These are phyloP conservation scores for Tricholoma furcatifolium DNA, from an alignment of 768 basidiomycete genomes.

Conservation along the genomic window DNA sequence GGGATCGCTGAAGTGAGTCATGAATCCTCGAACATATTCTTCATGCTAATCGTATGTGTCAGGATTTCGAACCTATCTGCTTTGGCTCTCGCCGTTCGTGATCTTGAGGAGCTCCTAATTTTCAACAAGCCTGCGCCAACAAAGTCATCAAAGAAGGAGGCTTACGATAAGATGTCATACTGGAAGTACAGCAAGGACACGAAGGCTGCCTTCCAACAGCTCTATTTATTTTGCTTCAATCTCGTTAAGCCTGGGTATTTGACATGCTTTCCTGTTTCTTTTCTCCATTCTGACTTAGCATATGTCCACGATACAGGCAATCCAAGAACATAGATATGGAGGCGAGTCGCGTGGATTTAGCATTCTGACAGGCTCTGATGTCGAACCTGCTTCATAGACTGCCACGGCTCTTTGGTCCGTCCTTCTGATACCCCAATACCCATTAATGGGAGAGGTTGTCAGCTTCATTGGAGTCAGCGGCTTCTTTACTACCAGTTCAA, in stretches of 20 bases:
- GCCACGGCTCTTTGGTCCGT: constrained; percentile 78
- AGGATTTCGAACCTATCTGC: constrained; percentile 45
- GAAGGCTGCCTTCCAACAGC: constrained; percentile 53
- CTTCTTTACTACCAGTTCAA: constrained; percentile 1
- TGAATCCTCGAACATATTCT: not conserved
- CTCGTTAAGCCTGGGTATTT: constrained; percentile 61
- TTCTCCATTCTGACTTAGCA: not conserved
- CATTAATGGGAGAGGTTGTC: constrained; percentile 62
- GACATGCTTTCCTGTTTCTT: not conserved
- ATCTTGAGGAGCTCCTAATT: constrained; percentile 66
- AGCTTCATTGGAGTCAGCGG: constrained; percentile 61
- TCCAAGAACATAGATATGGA: constrained; percentile 82
- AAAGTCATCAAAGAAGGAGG: constrained; percentile 39
- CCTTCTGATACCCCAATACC: constrained; percentile 63
- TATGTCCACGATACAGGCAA: constrained; percentile 38
- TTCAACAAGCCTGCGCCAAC: constrained; percentile 41
- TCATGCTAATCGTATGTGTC: not conserved
- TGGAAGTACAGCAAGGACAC: constrained; percentile 46
- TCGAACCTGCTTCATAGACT: constrained; percentile 39
- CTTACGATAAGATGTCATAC: constrained; percentile 57
- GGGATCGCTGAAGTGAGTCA: constrained; percentile 33
- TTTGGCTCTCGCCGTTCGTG: constrained; percentile 50
- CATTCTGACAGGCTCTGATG: not conserved
- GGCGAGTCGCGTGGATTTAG: constrained; percentile 36
- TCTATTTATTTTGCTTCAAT: constrained; percentile 72